Evolutionary conservation across 2,329 filamentous ascomycete genomes (phyloP).

Genomic region (Cordyceps pruinosa): DNA sequence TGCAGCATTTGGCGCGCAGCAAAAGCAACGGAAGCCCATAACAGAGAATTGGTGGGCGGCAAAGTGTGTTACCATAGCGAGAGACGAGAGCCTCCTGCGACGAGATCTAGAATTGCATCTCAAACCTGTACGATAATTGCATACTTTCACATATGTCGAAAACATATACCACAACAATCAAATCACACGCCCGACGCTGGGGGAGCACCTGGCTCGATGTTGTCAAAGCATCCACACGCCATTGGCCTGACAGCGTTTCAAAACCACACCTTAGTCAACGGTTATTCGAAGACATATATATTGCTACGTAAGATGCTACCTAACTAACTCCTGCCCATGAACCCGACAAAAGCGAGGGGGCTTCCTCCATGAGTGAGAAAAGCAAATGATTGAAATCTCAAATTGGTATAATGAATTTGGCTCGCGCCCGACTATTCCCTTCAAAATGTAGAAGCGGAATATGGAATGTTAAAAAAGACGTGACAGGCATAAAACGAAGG

Average conservation of each 20-base stretch:
- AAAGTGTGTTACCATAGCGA: background rate
- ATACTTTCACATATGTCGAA: constrained; percentile 2
- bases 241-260: background rate
- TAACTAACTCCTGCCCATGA: constrained; percentile 3
- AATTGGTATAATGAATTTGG: constrained; percentile 10
- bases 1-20: background rate
- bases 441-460: background rate
- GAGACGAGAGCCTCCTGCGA: background rate
- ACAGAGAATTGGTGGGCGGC: background rate
- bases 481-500: background rate
- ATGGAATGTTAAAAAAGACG: constrained; percentile 4
- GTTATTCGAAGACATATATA: background rate
- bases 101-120: background rate
- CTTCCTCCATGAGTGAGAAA: background rate
- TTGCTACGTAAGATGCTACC: constrained; percentile 4
- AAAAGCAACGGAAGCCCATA: background rate
- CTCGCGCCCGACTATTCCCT: constrained; percentile 4
- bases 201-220: background rate
- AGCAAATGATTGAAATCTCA: constrained; percentile 8
- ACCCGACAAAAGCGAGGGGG: background rate
- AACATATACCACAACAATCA: constrained; percentile 7
- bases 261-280: background rate
- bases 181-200: background rate
- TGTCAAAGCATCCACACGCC: background rate
- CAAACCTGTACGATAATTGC: constrained; percentile 9